Percentiles rank a stretch among this genome's conserved stretches.
These are phyloP conservation scores for Crithidia thermophila DNA, from an alignment of 208 protist species.

Conservation along the genomic window DNA sequence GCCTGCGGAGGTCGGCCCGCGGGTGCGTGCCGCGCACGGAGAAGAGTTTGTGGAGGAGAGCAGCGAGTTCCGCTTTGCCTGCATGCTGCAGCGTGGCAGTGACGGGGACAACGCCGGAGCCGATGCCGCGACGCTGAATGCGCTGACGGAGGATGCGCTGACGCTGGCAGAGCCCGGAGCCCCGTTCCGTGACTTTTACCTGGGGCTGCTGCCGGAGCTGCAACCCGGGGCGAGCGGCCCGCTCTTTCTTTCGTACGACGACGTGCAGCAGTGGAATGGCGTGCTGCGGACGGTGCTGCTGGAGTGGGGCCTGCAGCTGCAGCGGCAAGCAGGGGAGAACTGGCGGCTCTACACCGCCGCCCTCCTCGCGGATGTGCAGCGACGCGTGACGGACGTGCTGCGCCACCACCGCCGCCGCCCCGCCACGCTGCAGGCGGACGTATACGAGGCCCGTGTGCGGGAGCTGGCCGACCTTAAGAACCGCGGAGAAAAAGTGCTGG, in stretches of 20 bases:
- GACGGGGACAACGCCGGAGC: not conserved
- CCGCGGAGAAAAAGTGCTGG: constrained; percentile 56
- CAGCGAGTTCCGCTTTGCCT: constrained; percentile 18
- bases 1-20: constrained; percentile 9
- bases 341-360: constrained; percentile 36
- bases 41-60: constrained; percentile 26
- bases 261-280: constrained; percentile 36
- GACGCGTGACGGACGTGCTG: constrained; percentile 63
- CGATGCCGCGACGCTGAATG: not conserved
- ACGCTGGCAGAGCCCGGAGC: not conserved
- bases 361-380: constrained; percentile 41
- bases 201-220: constrained; percentile 40
- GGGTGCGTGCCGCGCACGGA: constrained; percentile 9
- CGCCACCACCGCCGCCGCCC: constrained; percentile 81
- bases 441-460: constrained; percentile 79
- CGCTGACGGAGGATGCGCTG: not conserved
- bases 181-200: constrained; percentile 33
- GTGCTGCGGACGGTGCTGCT: constrained; percentile 40
- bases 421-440: constrained; percentile 74
- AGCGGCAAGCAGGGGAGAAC: constrained; percentile 29
- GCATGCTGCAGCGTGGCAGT: constrained; percentile 15
- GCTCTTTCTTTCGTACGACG: constrained; percentile 42
- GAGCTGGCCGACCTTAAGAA: constrained; percentile 62
- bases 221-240: constrained; percentile 26
- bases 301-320: constrained; percentile 53